Conservation (phyloP, 495 filamentous ascomycete species). For the Baudoinia panamericana region DNA sequence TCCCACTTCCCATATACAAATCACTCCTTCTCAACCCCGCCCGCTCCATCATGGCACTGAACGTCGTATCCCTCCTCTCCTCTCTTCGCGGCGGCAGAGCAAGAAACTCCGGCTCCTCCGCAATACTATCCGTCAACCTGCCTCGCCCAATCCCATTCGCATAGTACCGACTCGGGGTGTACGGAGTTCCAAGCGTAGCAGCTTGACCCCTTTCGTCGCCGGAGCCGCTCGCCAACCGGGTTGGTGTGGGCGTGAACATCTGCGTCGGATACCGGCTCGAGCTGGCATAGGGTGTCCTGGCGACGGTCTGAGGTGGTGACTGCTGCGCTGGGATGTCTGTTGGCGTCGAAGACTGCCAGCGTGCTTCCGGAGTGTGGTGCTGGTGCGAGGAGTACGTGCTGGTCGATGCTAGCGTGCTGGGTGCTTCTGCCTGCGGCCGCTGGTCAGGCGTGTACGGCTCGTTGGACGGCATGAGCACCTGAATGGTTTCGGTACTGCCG, state of each 20-base stretch:
- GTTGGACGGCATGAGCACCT: conserved; percentile 28
- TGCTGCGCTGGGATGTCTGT: conserved; percentile 8
- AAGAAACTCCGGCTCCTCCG: conserved; percentile 10
- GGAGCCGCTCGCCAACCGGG: conserved; percentile 2
- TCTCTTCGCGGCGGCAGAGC: no score
- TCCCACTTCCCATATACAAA: conserved; percentile 5
- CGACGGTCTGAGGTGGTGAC: neutral
- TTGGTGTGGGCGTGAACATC: conserved; percentile 6
- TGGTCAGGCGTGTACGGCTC: conserved; percentile 16
- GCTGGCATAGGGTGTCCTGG: conserved; percentile 2
- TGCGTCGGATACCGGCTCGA: conserved; percentile 14
- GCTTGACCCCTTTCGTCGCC: no score
- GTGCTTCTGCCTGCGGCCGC: conserved; percentile 1
- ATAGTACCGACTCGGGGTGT: conserved; percentile 15
- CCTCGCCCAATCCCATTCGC: conserved; percentile 2
- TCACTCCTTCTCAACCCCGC: conserved; percentile 36
- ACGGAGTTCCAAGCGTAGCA: conserved; percentile 9
- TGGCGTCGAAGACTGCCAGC: neutral
- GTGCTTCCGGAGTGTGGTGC: neutral
- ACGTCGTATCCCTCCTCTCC: conserved; percentile 41
- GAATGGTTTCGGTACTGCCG: conserved; percentile 26
- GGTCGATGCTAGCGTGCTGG: conserved; percentile 5
- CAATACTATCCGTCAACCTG: neutral
- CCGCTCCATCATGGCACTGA: conserved; percentile 50
- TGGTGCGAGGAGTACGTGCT: no score